Evolutionary conservation across 768 basidiomycete species (phyloP), one percentile per base, ranked within the genome.

Genomic region (Lactarius tabidus): DNA sequence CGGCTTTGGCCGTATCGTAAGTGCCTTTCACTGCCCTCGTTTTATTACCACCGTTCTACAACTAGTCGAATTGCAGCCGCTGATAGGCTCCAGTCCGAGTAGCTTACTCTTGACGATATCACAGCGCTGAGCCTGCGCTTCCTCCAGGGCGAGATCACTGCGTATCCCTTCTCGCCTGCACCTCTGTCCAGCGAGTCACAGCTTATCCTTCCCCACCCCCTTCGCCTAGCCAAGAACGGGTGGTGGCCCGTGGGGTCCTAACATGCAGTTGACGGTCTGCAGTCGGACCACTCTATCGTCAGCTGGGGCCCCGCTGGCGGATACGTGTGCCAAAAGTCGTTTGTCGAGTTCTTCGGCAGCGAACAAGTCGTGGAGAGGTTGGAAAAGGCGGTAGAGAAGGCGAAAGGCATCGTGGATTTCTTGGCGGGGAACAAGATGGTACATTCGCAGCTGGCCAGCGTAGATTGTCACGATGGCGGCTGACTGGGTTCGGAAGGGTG

Each of bases 181-280:
- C 87, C 95, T 1, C 81, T 99, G 8, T 90, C 87, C 23, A 77
- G 83, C 1, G 97, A 99, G 77, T 94, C 97, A 0, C 75, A 79
- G 36, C 82, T 85, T 58, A 98, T 99, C 60, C 80, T 97, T 35
- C 79, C 84, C 1, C 82, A 92, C 64, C 82, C 98, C 31, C 83
- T 91, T 70, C 80, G 79, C 52, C 81, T 99, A 61, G 98, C 92
- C 35, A 78, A 80, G 52, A 79, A 80, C 63, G 89, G 91, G 29
- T 90, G 93, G 87, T 99, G 96, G 95, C 98, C 97, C 6, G 90
- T 99, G 23, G 93, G 93, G 1, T 96, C 94, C 14, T 97, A 99
- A 73, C 97, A 97, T 26, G 91, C 95, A 0, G 87, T 98, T 6
- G 90, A 98, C 71, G 91, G 89, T 6, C 84, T 79, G 6, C 78